phyloP scores from a whole-genome alignment of 1,284 basidiomycete genomes.

The Heterobasidion irregulare region DNA sequence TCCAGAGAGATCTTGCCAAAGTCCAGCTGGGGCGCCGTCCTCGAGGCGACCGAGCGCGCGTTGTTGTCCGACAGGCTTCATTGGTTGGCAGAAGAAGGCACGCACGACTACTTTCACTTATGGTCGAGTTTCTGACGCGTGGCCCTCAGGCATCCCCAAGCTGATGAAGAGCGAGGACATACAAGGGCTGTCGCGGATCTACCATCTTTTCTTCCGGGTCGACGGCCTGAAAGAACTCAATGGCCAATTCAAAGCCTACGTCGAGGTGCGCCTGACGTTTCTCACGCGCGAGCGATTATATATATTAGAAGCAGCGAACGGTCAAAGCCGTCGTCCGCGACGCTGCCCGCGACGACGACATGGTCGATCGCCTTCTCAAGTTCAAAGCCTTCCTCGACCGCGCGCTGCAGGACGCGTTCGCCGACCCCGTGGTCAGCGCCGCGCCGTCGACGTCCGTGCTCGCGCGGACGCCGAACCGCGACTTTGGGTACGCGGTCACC shows the following conservation, averaged over 20 bases:
- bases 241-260: slow-evolving; percentile 53
- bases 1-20: slow-evolving; percentile 41
- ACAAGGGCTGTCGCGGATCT: slow-evolving; percentile 47
- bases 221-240: slow-evolving; percentile 46
- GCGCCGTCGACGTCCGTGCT: slow-evolving; percentile 17
- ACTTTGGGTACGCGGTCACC: slow-evolving; percentile 52
- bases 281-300: not conserved
- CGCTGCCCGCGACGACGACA: slow-evolving; percentile 51
- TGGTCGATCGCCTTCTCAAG: slow-evolving; percentile 71
- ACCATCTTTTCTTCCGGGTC: slow-evolving; percentile 57
- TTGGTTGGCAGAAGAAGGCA: slow-evolving; percentile 53
- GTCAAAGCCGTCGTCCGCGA: slow-evolving; percentile 57
- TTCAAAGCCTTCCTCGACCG: slow-evolving; percentile 61
- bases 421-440: slow-evolving; percentile 16
- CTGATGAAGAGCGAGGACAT: slow-evolving; percentile 47
- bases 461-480: slow-evolving; percentile 29
- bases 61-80: slow-evolving; percentile 41
- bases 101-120: slow-evolving; percentile 12
- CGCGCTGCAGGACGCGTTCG: slow-evolving; percentile 41
- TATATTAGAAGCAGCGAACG: slow-evolving; percentile 27
- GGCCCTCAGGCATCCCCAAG: slow-evolving; percentile 44
- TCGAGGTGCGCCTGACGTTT: slow-evolving; percentile 31
- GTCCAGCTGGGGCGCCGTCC: slow-evolving; percentile 39
- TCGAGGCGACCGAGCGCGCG: slow-evolving; percentile 43
- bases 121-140: not conserved